These are phyloP conservation scores for Vitis amurensis DNA, from an alignment of 164 flowering plant species.

Conservation along the genomic window DNA sequence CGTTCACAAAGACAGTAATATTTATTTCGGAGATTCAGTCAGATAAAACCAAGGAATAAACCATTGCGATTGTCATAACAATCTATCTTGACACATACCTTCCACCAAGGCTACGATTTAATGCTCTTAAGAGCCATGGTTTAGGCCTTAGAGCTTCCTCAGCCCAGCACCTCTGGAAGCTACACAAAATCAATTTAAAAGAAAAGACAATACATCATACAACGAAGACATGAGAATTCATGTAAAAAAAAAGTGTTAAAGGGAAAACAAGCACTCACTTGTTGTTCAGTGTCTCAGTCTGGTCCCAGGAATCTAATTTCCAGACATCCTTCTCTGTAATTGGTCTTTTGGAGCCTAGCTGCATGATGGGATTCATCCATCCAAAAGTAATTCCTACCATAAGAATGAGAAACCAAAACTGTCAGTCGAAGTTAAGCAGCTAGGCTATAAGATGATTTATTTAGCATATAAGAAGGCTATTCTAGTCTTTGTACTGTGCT, in stretches of 20 bases:
- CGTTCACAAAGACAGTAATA: neutral
- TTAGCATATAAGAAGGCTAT: too few relatives aligned
- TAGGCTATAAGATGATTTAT: too few relatives aligned
- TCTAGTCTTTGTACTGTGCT: neutral
- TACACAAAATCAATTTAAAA: slow-evolving; percentile 25
- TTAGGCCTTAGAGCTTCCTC: slow-evolving; percentile 68
- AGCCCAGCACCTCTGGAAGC: slow-evolving; percentile 87
- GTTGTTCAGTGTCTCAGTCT: slow-evolving; percentile 69
- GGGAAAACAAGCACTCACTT: slow-evolving; percentile 42
- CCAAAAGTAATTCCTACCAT: slow-evolving; percentile 56
- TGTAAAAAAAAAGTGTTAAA: neutral
- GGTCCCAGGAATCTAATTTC: slow-evolving; percentile 95
- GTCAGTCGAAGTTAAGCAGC: too few relatives aligned
- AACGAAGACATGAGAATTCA: neutral
- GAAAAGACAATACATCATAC: slow-evolving; percentile 1
- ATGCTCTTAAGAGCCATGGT: slow-evolving; percentile 95
- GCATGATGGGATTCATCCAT: slow-evolving; percentile 91
- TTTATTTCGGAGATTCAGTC: too few relatives aligned
- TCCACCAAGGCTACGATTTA: slow-evolving; percentile 79
- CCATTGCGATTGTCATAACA: neutral
- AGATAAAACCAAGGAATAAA: neutral
- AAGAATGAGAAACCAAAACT: neutral
- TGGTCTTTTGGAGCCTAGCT: slow-evolving; percentile 72
- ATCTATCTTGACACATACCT: slow-evolving; percentile 43
- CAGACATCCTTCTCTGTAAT: slow-evolving; percentile 94